Base-by-base conservation (phyloP, 768 basidiomycete species). In the Hydnum rufescens region DNA sequence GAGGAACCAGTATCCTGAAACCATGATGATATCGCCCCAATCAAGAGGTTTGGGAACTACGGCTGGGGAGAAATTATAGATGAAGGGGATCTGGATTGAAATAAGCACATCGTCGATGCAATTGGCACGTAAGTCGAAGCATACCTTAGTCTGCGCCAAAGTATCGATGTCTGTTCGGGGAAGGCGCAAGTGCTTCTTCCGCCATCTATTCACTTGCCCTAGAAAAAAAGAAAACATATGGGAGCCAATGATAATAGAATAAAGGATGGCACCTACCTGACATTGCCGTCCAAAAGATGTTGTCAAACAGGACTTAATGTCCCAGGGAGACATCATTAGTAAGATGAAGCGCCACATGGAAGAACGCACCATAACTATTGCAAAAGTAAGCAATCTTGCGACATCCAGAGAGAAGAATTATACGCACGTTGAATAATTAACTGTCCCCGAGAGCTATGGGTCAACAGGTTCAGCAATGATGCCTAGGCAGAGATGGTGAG, bases 11-110 rank as follows among this genome's bases (percentile, higher is more conserved):
- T 76, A 75, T 64, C 75, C 75, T 26, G 73, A 72, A n/a, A 76
- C 64, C 16, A 64, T 66, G 3, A 69, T 76, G 4, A 71, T 68
- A 56, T 78, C 77, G 39, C 72, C 71, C 77, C 78, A 80, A 59
- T 80, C 78, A 8, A 80, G 64, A n/a, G 79, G 79, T 60, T 77
- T 77, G 1, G 77, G 75, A 1, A 81, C 78, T 13, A 81, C 76
- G 29, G 71, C 72, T 58, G 67, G 67, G n/a, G 74, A 77, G 58
- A 82, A 80, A 59, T 80, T 79, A 64, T 80, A 80, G 34, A 80
- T 69, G 57, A 77, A 76, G 0, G 72, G 69, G 18, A 75, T 73
- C 57, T 55, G 16, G 19, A 30, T 4, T n/a, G 19, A 31, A 26
- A n/a, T n/a, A 25, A 19, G 32, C 5, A 61, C 57, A 58, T 55